phyloP scores from a whole-genome alignment of 768 basidiomycete genomes.

The Porpolomopsis calyptriformis region DNA sequence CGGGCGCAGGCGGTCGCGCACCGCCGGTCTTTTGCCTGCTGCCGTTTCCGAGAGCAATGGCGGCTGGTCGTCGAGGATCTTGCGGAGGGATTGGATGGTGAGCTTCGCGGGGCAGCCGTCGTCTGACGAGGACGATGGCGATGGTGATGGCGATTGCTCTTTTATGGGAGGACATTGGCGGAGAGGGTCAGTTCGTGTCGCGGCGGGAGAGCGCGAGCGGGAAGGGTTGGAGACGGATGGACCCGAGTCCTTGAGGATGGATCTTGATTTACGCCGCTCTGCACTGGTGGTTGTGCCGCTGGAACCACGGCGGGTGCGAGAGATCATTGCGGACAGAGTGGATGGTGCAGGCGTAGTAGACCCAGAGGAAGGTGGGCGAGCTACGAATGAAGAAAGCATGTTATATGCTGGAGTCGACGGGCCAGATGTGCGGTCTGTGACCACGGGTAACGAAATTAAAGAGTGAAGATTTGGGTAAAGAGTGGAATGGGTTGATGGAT shows the following conservation, averaged over 20 bases:
- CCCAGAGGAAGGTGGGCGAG: slow-evolving; percentile 22
- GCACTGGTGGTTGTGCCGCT: slow-evolving; percentile 22
- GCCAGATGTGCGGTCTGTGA: slow-evolving; percentile 30
- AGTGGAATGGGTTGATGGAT: slow-evolving; percentile 12
- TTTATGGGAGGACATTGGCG: slow-evolving; percentile 5
- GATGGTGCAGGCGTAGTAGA: slow-evolving; percentile 28
- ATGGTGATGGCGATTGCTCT: slow-evolving; percentile 32
- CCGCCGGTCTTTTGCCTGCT: slow-evolving; percentile 6
- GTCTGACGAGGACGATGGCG: slow-evolving; percentile 44
- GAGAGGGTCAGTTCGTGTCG: slow-evolving; percentile 12
- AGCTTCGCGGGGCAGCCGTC: slow-evolving; percentile 47
- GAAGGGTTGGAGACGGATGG: slow-evolving; percentile 17
- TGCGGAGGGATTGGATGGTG: slow-evolving; percentile 56
- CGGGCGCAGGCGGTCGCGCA: slow-evolving; percentile 11
- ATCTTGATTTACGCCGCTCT: slow-evolving; percentile 11
- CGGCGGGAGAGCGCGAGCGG: slow-evolving; percentile 17
- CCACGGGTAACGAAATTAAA: slow-evolving; percentile 16
- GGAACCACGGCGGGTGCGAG: slow-evolving; percentile 24
- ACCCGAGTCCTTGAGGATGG: slow-evolving; percentile 3
- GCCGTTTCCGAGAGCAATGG: slow-evolving; percentile 14
- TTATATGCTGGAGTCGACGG: slow-evolving; percentile 48
- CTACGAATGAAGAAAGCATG: slow-evolving; percentile 50
- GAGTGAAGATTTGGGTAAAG: slow-evolving; percentile 20
- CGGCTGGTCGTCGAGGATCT: slow-evolving; percentile 54
- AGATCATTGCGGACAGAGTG: slow-evolving; percentile 22